Evolutionary conservation across 805 yeast genomes (phyloP).

Genomic region (Saccharomycopsis sp.): DNA sequence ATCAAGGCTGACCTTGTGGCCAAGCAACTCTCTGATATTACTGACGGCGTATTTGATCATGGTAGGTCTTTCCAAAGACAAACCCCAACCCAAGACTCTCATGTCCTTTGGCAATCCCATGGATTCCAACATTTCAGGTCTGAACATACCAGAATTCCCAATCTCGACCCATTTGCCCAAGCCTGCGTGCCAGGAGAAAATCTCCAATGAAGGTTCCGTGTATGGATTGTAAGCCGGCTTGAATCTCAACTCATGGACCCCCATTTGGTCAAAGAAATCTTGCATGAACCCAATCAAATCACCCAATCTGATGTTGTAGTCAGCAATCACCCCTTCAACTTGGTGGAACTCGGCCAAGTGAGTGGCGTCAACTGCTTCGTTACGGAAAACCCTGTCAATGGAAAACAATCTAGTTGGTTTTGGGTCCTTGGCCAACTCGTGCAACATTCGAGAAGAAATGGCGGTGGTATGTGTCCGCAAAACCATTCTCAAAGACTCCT

Average conservation of each 20-base stretch:
- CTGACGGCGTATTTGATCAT: constrained; percentile 97
- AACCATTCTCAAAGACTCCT: constrained; percentile 84
- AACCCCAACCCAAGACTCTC: constrained; percentile 96
- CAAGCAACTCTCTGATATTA: constrained; percentile 92
- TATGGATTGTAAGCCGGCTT: constrained; percentile 99
- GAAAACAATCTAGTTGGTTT: constrained; percentile 87
- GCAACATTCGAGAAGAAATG: constrained; percentile 79
- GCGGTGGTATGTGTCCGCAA: constrained; percentile 98
- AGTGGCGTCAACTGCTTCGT: constrained; percentile 99
- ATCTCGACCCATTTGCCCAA: constrained; percentile 97
- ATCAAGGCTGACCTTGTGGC: constrained; percentile 92
- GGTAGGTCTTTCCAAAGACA: constrained; percentile 95
- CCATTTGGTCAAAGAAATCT: constrained; percentile 93
- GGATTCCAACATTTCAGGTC: constrained; percentile 98
- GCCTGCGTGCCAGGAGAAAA: constrained; percentile 93
- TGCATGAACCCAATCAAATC: constrained; percentile 98
- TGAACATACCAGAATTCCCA: constrained; percentile 98
- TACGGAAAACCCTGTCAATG: constrained; percentile 97
- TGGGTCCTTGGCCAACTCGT: constrained; percentile 79
- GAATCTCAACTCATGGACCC: constrained; percentile 89
- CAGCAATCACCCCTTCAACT: constrained; percentile 98
- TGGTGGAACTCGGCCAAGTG: constrained; percentile 99
- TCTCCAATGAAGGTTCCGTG: constrained; percentile 98
- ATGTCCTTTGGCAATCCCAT: constrained; percentile 95
- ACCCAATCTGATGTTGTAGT: constrained; percentile 88